These are phyloP conservation scores for Kazachstania viticola DNA, from an alignment of 805 yeast species.

Conservation along the genomic window DNA sequence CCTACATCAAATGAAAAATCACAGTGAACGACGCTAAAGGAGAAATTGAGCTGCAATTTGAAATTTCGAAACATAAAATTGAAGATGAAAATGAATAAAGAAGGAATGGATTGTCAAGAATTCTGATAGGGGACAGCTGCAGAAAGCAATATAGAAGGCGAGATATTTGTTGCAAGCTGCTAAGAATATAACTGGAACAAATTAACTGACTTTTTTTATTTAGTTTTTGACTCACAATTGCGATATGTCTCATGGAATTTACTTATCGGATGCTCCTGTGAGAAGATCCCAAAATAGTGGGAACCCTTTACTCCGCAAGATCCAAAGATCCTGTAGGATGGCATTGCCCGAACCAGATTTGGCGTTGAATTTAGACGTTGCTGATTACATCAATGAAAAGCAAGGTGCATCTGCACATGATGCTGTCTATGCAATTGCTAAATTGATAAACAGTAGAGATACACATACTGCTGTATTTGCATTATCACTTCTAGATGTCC, in stretches of 20 bases:
- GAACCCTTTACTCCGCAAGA: conserved; percentile 31
- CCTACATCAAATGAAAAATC: too few species aligned
- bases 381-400: conserved; percentile 85
- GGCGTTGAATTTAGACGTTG: conserved; percentile 79
- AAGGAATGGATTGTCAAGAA: too few species aligned
- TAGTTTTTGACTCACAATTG: too few species aligned
- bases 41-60: too few species aligned
- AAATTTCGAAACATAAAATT: too few species aligned
- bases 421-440: conserved; percentile 79
- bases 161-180: too few species aligned
- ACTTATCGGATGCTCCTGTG: conserved; percentile 25
- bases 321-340: conserved; percentile 76
- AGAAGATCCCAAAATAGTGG: conserved; percentile 21
- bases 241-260: conserved; percentile 25
- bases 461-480: conserved; percentile 81
- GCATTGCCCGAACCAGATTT: conserved; percentile 77
- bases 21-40: too few species aligned
- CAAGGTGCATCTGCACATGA: conserved; percentile 87
- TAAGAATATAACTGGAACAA: too few species aligned
- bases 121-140: too few species aligned
- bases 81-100: too few species aligned
- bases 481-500: conserved; percentile 66
- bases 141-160: too few species aligned
- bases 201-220: too few species aligned
- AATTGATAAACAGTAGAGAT: conserved; percentile 69